Base-by-base conservation (phyloP, 2,329 filamentous ascomycete genomes). In the Aquanectria penicillioides region DNA sequence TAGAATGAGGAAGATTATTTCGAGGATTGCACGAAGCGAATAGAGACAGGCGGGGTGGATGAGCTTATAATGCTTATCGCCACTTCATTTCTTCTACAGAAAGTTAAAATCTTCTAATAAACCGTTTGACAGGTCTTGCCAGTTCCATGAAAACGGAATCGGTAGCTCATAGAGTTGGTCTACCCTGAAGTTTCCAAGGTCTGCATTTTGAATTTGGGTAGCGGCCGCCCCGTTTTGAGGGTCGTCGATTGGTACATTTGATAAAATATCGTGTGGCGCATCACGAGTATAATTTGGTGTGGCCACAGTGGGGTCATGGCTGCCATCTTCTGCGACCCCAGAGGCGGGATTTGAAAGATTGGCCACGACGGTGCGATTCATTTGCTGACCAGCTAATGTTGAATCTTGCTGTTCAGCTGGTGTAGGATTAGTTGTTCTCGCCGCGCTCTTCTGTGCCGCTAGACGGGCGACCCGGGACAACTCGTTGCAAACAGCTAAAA, bases 31-130 rank as follows among this genome's bases (percentile, higher is more conserved):
- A n/a, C n/a, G n/a, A n/a, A n/a, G n/a, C n/a, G n/a, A n/a, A n/a
- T n/a, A n/a, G n/a, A n/a, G n/a, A n/a, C n/a, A n/a, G n/a, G n/a
- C n/a, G n/a, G n/a, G n/a, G n/a, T n/a, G n/a, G n/a, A n/a, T n/a
- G n/a, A n/a, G n/a, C n/a, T n/a, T n/a, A 7, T 8, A 13, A 15
- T 7, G 22, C 11, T 22, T 6, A 6, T 13, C 13, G 37, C 25
- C 8, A 10, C 8, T 12, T 13, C n/a, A 6, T 5, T n/a, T n/a
- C 1, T 46, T 54, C 10, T 31, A 54, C 2, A 26, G 22, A 46
- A 54, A 54, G 23, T 54, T 41, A 38, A 54, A 54, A 36, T 46
- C 50, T 25, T 54, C 50, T 20, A 54, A 23, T 38, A 54, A 31
- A 33, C 50, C 25, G 5, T 34, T 29, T 11, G 50, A 54, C 7